Evolutionary conservation across 176 grass and related monocot genomes (phyloP).

Genomic region (Canna indica): DNA sequence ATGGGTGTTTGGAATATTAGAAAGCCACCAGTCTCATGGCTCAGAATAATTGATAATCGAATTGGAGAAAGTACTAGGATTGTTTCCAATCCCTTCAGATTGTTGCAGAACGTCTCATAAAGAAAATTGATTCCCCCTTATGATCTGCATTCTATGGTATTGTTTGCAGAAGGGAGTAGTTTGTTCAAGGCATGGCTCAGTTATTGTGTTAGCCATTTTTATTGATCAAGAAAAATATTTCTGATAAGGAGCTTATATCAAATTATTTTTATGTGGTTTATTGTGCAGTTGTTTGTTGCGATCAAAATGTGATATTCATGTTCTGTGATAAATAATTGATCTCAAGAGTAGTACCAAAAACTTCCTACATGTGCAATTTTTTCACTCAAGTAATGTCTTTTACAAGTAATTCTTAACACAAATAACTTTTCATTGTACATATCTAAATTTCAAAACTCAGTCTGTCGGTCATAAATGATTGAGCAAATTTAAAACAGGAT

Average conservation of each 20-base stretch:
- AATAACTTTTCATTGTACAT: no score
- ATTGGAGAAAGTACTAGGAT: background rate
- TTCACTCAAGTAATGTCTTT: no score
- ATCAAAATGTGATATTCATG: no score
- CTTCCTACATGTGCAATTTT: no score
- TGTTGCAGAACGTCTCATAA: background rate
- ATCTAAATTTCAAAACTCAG: no score
- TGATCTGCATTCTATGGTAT: background rate
- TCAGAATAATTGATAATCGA: background rate
- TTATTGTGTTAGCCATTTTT: background rate
- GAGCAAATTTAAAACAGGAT: no score
- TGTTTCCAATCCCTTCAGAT: background rate
- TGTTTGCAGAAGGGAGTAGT: background rate
- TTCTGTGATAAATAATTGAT: no score
- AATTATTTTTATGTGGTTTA: background rate
- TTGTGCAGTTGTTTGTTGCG: background rate
- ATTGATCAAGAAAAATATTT: background rate
- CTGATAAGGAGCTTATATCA: background rate
- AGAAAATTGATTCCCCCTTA: background rate
- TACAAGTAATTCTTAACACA: no score
- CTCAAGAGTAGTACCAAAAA: no score
- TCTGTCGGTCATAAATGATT: no score
- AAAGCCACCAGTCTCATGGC: background rate
- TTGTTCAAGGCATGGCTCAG: background rate
- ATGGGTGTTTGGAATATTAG: background rate